Conservation (phyloP, 2,329 filamentous ascomycete genomes). For the Cladophialophora psammophila region DNA sequence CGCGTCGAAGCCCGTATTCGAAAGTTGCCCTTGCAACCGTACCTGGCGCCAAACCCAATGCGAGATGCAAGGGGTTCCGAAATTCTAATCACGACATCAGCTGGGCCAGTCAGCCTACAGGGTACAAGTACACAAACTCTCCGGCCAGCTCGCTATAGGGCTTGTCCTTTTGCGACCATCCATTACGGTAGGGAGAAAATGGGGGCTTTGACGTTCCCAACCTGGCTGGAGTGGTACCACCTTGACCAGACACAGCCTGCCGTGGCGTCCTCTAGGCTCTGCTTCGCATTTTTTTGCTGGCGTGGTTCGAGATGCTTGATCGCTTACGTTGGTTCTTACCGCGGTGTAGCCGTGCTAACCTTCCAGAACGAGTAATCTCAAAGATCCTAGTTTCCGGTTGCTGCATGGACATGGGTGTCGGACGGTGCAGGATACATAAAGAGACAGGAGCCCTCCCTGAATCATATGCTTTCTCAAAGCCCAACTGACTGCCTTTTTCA, state of each 20-base stretch:
- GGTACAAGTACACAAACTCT: no score
- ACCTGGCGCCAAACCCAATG: conserved; percentile 31
- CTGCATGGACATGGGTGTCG: conserved; percentile 14
- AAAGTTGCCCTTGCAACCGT: conserved; percentile 30
- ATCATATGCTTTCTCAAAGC: background rate
- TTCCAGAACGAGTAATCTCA: conserved; percentile 16
- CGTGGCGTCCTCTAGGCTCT: conserved; percentile 26
- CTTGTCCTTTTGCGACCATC: conserved; percentile 22
- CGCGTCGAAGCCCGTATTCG: conserved; percentile 12
- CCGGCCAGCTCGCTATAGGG: conserved; percentile 6
- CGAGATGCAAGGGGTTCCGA: conserved; percentile 24
- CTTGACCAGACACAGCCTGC: conserved; percentile 28
- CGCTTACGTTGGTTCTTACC: conserved; percentile 21
- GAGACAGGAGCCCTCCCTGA: background rate
- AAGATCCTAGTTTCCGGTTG: conserved; percentile 12
- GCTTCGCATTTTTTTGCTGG: conserved; percentile 6
- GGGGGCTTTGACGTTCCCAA: conserved; percentile 10
- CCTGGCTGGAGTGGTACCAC: conserved; percentile 19
- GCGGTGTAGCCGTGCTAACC: conserved; percentile 21
- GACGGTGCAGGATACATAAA: conserved; percentile 16
- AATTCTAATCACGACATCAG: conserved; percentile 9
- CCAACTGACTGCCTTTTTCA: background rate
- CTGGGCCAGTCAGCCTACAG: conserved; percentile 11
- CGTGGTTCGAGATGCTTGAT: conserved; percentile 12
- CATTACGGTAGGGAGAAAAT: conserved; percentile 11